A percentile compares a stretch with the other conserved stretches of the same genome.
Evolutionary conservation across 208 protist species (phyloP).

Genomic region (Leishmania amazonensis): DNA sequence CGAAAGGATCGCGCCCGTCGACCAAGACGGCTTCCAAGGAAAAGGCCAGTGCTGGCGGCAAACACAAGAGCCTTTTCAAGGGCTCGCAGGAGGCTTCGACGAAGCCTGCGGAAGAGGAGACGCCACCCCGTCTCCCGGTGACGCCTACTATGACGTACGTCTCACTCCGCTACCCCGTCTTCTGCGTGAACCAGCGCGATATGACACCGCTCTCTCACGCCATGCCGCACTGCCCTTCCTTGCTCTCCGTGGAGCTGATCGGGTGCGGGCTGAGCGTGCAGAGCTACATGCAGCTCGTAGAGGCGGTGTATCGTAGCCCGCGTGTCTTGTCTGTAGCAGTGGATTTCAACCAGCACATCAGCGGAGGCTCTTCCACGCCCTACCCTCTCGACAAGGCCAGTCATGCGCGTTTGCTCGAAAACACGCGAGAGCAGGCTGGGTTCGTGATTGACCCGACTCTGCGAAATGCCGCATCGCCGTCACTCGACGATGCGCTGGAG

Average conservation of each 20-base stretch:
- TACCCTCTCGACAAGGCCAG: background rate
- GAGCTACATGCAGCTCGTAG: slow-evolving; percentile 83
- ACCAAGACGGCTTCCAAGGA: slow-evolving; percentile 6
- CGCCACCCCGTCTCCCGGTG: background rate
- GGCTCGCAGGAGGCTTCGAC: slow-evolving; percentile 1
- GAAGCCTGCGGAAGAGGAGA: background rate
- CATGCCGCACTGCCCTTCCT: slow-evolving; percentile 82
- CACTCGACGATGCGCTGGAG: background rate
- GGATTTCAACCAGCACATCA: slow-evolving; percentile 75
- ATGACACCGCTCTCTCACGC: slow-evolving; percentile 79
- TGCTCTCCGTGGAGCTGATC: slow-evolving; percentile 77
- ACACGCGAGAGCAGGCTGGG: slow-evolving; percentile 10
- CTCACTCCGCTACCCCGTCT: slow-evolving; percentile 66
- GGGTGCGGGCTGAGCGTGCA: slow-evolving; percentile 80
- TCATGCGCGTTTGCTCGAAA: background rate
- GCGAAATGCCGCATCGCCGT: background rate
- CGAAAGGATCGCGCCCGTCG: slow-evolving; percentile 2
- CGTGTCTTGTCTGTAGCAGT: slow-evolving; percentile 61
- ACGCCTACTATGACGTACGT: slow-evolving; percentile 58
- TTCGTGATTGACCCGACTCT: slow-evolving; percentile 33
- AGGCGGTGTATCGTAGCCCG: slow-evolving; percentile 79
- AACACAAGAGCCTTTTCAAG: slow-evolving; percentile 12
- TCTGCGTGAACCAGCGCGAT: slow-evolving; percentile 89
- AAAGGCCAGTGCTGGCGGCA: background rate
- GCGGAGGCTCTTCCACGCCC: background rate